Evolutionary conservation across 1,284 basidiomycete genomes (phyloP).

Genomic region (Trichosporon ovoides): DNA sequence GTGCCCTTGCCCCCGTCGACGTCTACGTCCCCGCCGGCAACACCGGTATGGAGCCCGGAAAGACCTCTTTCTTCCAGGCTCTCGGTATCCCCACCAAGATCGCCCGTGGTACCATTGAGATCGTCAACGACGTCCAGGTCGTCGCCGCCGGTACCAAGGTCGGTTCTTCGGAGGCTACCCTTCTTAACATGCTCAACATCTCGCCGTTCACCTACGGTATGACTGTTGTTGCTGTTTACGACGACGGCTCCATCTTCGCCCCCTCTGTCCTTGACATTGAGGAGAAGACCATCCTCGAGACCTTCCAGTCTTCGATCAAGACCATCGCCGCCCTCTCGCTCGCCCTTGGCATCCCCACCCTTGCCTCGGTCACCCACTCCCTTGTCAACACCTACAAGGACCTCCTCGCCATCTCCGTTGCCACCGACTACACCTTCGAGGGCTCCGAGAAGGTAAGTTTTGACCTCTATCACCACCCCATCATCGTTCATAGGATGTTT

Average conservation of each 20-base stretch:
- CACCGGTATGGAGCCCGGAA: slow-evolving; percentile 99
- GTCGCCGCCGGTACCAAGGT: slow-evolving; percentile 87
- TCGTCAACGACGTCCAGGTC: slow-evolving; percentile 95
- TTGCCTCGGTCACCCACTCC: slow-evolving; percentile 88
- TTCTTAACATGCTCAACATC: slow-evolving; percentile 99
- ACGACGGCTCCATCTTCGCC: slow-evolving; percentile 84
- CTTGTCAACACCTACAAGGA: slow-evolving; percentile 99
- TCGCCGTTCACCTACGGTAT: slow-evolving; percentile 99
- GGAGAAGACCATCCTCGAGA: slow-evolving; percentile 81
- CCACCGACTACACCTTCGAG: slow-evolving; percentile 93
- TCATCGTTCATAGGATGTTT: slow-evolving; percentile 24
- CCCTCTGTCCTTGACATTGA: slow-evolving; percentile 89
- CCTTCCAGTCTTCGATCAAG: slow-evolving; percentile 89
- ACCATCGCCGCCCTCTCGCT: slow-evolving; percentile 93
- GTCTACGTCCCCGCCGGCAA: slow-evolving; percentile 90
- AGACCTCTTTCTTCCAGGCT: slow-evolving; percentile 99
- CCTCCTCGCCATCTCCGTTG: slow-evolving; percentile 81
- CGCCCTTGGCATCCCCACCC: slow-evolving; percentile 91
- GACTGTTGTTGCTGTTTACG: slow-evolving; percentile 90
- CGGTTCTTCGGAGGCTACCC: slow-evolving; percentile 92
- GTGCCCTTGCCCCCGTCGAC: slow-evolving; percentile 88
- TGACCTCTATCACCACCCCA: slow-evolving; percentile 14
- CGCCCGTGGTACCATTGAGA: slow-evolving; percentile 99
- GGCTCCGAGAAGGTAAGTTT: slow-evolving; percentile 77
- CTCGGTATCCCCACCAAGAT: slow-evolving; percentile 99